A percentile compares a stretch with the other conserved stretches of the same genome.
Conservation (phyloP, 768 basidiomycete species). For the Wakefieldia striispora region DNA sequence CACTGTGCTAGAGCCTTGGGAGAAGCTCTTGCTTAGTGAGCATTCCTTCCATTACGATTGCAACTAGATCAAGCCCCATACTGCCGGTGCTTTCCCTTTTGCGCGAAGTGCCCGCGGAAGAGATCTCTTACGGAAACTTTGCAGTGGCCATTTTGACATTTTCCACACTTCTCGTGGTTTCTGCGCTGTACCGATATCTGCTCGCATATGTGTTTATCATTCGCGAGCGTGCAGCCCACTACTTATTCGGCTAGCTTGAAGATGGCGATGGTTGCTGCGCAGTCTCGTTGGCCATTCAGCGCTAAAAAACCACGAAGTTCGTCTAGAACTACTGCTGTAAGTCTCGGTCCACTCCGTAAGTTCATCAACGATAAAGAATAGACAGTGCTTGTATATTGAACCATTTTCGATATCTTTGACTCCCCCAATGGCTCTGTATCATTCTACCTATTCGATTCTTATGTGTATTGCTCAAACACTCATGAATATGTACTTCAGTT, state of each 20-base stretch:
- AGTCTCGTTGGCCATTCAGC: slow-evolving; percentile 29
- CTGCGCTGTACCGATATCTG: slow-evolving; percentile 55
- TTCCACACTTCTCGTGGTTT: slow-evolving; percentile 43
- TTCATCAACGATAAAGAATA: slow-evolving; percentile 5
- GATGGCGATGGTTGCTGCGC: slow-evolving; percentile 39
- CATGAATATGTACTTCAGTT: no score
- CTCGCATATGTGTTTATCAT: slow-evolving; percentile 58
- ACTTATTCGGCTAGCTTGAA: slow-evolving; percentile 60
- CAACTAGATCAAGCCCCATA: neutral
- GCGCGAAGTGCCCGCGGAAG: neutral
- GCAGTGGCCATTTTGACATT: slow-evolving; percentile 43
- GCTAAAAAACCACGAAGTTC: slow-evolving; percentile 27
- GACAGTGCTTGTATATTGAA: slow-evolving; percentile 7
- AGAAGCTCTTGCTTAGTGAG: slow-evolving; percentile 60
- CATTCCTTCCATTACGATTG: slow-evolving; percentile 9
- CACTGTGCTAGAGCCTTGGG: slow-evolving; percentile 68
- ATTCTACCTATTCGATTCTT: slow-evolving; percentile 9
- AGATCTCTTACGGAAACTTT: slow-evolving; percentile 6
- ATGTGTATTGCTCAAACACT: slow-evolving; percentile 13
- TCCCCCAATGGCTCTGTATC: slow-evolving; percentile 11
- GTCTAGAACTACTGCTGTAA: slow-evolving; percentile 3
- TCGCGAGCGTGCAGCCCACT: slow-evolving; percentile 56
- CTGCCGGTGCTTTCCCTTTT: neutral
- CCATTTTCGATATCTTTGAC: slow-evolving; percentile 1
- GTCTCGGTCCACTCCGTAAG: slow-evolving; percentile 2